These are phyloP conservation scores for Colletotrichum sp. DNA, from an alignment of 2,329 filamentous ascomycete species.

Conservation along the genomic window DNA sequence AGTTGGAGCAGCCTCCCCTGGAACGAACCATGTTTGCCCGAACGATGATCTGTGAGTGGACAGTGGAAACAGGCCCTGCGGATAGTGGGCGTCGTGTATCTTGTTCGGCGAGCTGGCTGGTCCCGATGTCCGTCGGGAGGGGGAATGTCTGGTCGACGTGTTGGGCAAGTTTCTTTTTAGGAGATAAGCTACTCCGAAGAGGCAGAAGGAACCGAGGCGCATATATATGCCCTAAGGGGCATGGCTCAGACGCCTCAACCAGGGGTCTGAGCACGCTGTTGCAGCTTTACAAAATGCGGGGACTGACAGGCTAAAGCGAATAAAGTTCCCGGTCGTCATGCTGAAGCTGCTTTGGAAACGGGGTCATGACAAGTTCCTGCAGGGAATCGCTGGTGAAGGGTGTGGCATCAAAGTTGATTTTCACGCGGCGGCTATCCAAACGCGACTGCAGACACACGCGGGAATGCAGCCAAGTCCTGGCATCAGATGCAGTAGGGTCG, in stretches of 20 bases:
- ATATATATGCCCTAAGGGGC: slow-evolving; percentile 16
- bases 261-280: neutral
- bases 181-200: neutral
- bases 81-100: neutral
- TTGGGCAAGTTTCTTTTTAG: neutral
- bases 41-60: neutral
- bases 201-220: slow-evolving; percentile 2
- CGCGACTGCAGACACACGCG: neutral
- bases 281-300: neutral
- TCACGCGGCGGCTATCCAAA: neutral
- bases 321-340: neutral
- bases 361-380: neutral
- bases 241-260: neutral
- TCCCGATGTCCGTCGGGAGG: neutral
- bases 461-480: neutral
- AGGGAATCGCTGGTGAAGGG: neutral
- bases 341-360: neutral
- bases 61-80: neutral
- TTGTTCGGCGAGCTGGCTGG: neutral
- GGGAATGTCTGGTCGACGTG: neutral
- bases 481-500: neutral
- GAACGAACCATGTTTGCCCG: slow-evolving; percentile 13
- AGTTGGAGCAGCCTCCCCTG: slow-evolving; percentile 21
- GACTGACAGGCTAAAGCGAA: neutral
- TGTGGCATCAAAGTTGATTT: neutral